phyloP scores from a whole-genome alignment of 2,329 filamentous ascomycete genomes.

The Colletotrichum spaethianum region DNA sequence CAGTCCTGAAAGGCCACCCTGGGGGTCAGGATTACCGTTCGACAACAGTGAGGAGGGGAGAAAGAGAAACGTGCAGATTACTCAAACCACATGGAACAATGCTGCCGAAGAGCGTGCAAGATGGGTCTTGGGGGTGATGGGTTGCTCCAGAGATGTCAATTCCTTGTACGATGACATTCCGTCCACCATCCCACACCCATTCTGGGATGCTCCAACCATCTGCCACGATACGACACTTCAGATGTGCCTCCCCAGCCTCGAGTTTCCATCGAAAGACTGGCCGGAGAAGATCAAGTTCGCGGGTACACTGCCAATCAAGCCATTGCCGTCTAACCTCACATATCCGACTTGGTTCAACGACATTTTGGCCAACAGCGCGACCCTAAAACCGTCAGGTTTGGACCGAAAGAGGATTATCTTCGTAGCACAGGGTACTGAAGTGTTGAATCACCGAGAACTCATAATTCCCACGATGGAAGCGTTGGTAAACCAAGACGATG shows the following conservation, averaged over 20 bases:
- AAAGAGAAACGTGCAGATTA: not conserved
- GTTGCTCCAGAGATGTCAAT: not conserved
- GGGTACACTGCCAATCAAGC: conserved; percentile 56
- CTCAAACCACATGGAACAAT: not conserved
- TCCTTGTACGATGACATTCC: conserved; percentile 12
- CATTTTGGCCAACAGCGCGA: conserved; percentile 47
- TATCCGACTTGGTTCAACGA: conserved; percentile 62
- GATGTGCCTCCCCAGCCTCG: conserved; percentile 51
- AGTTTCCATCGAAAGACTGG: conserved; percentile 54
- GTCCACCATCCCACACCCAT: not conserved
- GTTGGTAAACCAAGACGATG: conserved; percentile 55
- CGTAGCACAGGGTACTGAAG: conserved; percentile 64
- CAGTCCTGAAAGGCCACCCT: conserved; percentile 17
- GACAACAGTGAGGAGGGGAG: conserved; percentile 5
- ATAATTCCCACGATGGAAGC: conserved; percentile 60
- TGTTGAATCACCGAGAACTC: conserved; percentile 55
- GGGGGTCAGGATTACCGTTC: conserved; percentile 20
- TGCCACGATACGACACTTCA: conserved; percentile 53
- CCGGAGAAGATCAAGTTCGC: conserved; percentile 58
- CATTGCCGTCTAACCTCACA: conserved; percentile 46
- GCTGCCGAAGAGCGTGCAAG: conserved; percentile 13
- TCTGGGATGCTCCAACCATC: conserved; percentile 27
- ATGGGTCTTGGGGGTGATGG: conserved; percentile 21
- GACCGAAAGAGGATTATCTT: conserved; percentile 57
- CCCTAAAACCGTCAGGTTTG: not conserved